These are phyloP conservation scores for Pestalotiopsis sp. DNA, from an alignment of 2,329 filamentous ascomycete genomes.

Conservation along the genomic window DNA sequence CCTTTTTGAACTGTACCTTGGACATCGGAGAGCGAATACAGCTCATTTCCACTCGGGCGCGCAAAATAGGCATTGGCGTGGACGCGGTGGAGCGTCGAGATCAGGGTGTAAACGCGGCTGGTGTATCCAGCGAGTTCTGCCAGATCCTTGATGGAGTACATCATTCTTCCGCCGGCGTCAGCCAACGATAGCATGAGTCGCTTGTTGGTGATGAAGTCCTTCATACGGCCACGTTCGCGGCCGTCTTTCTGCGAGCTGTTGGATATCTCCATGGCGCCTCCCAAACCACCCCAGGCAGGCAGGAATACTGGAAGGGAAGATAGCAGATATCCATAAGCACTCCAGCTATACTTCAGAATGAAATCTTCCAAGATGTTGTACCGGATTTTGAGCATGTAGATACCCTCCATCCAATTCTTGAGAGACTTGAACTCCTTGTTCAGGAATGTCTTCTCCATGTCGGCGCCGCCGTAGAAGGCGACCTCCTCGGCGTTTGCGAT, in stretches of 20 bases:
- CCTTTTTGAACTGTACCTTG: constrained; percentile 93
- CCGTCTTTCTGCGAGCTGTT: constrained; percentile 50
- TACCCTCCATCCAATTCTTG: constrained; percentile 96
- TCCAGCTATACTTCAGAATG: constrained; percentile 98
- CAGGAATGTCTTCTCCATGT: constrained; percentile 91
- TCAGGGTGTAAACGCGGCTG: constrained; percentile 90
- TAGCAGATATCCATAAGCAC: constrained; percentile 91
- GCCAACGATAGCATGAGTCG: constrained; percentile 95
- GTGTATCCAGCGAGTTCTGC: constrained; percentile 96
- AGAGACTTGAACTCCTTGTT: constrained; percentile 91
- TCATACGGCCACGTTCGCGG: constrained; percentile 85
- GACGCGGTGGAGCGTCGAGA: constrained; percentile 90
- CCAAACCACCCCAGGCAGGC: constrained; percentile 87
- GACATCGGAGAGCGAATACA: constrained; percentile 86
- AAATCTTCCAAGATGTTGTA: constrained; percentile 99
- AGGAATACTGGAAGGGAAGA: constrained; percentile 93
- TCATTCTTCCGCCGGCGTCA: constrained; percentile 95
- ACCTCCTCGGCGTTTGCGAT: constrained; percentile 98
- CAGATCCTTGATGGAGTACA: constrained; percentile 99
- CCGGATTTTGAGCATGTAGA: constrained; percentile 95
- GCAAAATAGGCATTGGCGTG: constrained; percentile 86
- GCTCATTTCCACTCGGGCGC: constrained; percentile 67
- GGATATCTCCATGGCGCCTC: constrained; percentile 68
- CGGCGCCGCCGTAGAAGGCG: constrained; percentile 93
- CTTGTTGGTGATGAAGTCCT: constrained; percentile 99